phyloP scores from a whole-genome alignment of 257 asterid species.

The Salvia hispanica region DNA sequence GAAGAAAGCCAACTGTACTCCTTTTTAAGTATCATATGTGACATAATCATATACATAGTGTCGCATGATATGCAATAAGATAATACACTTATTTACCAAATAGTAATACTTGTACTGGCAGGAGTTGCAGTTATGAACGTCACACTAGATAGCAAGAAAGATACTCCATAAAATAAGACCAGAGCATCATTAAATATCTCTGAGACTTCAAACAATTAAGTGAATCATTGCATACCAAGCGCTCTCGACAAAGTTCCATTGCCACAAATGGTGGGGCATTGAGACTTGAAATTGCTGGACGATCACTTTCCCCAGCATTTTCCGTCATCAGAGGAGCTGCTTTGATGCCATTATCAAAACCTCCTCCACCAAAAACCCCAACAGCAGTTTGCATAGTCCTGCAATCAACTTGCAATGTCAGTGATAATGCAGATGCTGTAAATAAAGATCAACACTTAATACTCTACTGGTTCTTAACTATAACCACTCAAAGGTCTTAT shows the following conservation, averaged over 20 bases:
- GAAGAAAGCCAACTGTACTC: too few relatives aligned
- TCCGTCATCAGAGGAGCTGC: slow-evolving; percentile 73
- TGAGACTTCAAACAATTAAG: neutral
- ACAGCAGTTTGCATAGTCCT: slow-evolving; percentile 99
- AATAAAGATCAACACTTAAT: slow-evolving; percentile 8
- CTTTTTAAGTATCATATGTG: too few relatives aligned
- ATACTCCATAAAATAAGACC: neutral
- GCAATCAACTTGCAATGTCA: slow-evolving; percentile 34
- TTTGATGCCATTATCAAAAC: slow-evolving; percentile 52
- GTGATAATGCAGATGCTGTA: neutral
- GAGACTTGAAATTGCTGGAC: slow-evolving; percentile 79
- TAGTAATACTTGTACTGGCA: neutral
- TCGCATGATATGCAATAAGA: too few relatives aligned
- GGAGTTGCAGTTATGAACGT: slow-evolving; percentile 16
- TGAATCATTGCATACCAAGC: slow-evolving; percentile 55
- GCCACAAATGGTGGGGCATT: slow-evolving; percentile 80
- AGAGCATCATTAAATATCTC: slow-evolving; percentile 1
- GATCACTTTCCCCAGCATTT: slow-evolving; percentile 62
- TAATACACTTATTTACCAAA: neutral
- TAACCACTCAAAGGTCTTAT: neutral
- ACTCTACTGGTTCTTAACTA: slow-evolving; percentile 14
- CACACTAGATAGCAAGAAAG: neutral
- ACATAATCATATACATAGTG: too few relatives aligned
- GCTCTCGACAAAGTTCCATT: slow-evolving; percentile 90
- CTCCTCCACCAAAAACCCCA: slow-evolving; percentile 90